Base-by-base conservation (phyloP, 306 rosid genomes). In the Sphenostylis stenocarpa region DNA sequence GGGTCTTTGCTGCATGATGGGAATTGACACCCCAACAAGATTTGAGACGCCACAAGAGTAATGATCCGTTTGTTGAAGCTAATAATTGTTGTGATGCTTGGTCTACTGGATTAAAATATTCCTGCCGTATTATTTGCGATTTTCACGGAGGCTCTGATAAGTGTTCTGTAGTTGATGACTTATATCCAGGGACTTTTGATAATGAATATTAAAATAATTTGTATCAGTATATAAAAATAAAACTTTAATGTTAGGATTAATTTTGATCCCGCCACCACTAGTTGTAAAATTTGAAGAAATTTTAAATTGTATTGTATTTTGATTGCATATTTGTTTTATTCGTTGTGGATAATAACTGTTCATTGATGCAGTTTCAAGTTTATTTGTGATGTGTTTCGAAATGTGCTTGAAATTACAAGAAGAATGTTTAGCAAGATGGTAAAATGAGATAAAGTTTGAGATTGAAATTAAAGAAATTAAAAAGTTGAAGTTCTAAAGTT, bases 1-100 rank as follows among this genome's bases (percentile, higher is more conserved):
- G 10, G 99, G 99, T 63, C 93, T 92, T 76, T 90, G 99, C 88
- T 95, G 97, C 80, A 95, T 92, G 99, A 92, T 95, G 99, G 97
- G 96, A 72, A 95, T 95, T 34, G 99, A 92, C 84, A 89, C 97
- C 33, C 99, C 99, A 63, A 88, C 99, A 21, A 90, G 97, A 88
- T 95, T 92, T 80, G 97, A 95, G 94, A 24, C 87, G 4, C 94
- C 96, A 19, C 97, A 92, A 75, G 99, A 95, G 70, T 89, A 86
- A 73, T 92, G 86, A 92, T 73, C 56, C 67, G 49, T 75, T 52
- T 57, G 57, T 82, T 58, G 76, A 75, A 78, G 84, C 74, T 72
- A 71, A 69, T 62, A 74, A n/a, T 47, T 51, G 64, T 29, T 64
- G 64, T 39, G 65, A 65, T 81, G 73, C 70, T 23, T 51, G 79